phyloP scores from a whole-genome alignment of 768 basidiomycete genomes.

The Psilocybe sp. region DNA sequence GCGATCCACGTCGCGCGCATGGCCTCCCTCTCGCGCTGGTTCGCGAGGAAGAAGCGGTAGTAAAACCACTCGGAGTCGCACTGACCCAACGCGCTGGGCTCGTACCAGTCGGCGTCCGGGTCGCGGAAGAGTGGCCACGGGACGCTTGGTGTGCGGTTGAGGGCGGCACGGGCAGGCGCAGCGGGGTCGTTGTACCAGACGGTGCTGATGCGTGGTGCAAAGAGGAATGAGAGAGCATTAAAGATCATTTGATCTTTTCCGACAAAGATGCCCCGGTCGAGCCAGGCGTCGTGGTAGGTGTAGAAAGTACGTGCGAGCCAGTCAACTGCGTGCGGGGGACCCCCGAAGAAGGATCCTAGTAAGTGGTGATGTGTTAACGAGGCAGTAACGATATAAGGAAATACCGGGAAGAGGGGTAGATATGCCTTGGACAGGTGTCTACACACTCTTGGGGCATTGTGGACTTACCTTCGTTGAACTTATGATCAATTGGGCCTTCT shows the following conservation, averaged over 20 bases:
- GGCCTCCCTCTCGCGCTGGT: constrained; percentile 7
- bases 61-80: constrained; percentile 46
- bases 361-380: background rate
- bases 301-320: constrained; percentile 50
- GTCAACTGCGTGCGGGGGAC: constrained; percentile 36
- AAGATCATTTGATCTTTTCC: constrained; percentile 47
- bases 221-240: constrained; percentile 33
- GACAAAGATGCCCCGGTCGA: constrained; percentile 40
- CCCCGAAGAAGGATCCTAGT: constrained; percentile 57
- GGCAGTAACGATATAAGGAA: background rate
- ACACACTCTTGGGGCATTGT: too few species aligned
- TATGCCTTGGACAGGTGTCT: background rate
- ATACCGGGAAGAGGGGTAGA: background rate
- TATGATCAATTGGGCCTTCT: constrained; percentile 47
- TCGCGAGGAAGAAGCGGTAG: constrained; percentile 48
- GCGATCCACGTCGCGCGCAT: constrained; percentile 23
- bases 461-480: constrained; percentile 50
- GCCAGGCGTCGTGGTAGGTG: constrained; percentile 49
- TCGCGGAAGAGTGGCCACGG: too few species aligned
- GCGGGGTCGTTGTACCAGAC: constrained; percentile 37
- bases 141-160: constrained; percentile 7
- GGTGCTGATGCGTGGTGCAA: constrained; percentile 41
- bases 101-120: background rate
- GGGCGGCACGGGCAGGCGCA: constrained; percentile 18
- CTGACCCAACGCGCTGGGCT: constrained; percentile 28